Evolutionary conservation across 2,329 filamentous ascomycete genomes (phyloP), one percentile per base, ranked within the genome.

Genomic region (Harringtonia lauricola): DNA sequence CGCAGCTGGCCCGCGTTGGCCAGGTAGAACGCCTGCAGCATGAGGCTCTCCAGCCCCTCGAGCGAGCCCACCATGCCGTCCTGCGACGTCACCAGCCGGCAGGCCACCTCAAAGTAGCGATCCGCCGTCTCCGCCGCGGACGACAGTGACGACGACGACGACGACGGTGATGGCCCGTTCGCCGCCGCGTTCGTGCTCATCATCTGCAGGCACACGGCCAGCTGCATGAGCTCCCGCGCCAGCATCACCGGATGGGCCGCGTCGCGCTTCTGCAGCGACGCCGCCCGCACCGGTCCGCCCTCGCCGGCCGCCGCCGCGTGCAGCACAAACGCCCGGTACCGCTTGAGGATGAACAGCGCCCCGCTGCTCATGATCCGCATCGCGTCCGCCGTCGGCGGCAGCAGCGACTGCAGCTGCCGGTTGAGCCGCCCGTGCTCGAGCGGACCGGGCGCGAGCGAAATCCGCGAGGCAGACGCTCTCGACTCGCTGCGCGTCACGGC

Each of bases 41-140:
- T 58, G 7, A 74, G 47, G 36, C 66, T 69, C 45, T 72, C 67
- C 6, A 74, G 52, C 0, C 68, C 68, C 41, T 71, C 68, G 2
- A 71, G 39, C 0, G 63, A 67, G 13, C 52, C 56, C 0, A 66
- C 50, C 1, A 75, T 53, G 2, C 64, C 60, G 35, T 73, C 65
- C 15, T 72, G 38, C 12, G 38, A 34, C 62, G 65, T 68, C 2
- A 76, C 62, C n/a, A 60, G 47, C 12, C 51, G 54, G 10, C 61
- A 36, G 12, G 45, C 43, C 8, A 42, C 33, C 7, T 36, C 29
- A 22, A 47, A 44, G 24, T 39, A 47, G n/a, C 35, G 38, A 9
- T 52, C 57, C 2, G 57, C 57, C 13, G 33, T 35, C 43, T 42
- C 35, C 28, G 19, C 21, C 14, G 39, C 39, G 17, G 28, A 12